Conservation (phyloP, 805 yeast genomes). For the Suhomyces kilbournensis region DNA sequence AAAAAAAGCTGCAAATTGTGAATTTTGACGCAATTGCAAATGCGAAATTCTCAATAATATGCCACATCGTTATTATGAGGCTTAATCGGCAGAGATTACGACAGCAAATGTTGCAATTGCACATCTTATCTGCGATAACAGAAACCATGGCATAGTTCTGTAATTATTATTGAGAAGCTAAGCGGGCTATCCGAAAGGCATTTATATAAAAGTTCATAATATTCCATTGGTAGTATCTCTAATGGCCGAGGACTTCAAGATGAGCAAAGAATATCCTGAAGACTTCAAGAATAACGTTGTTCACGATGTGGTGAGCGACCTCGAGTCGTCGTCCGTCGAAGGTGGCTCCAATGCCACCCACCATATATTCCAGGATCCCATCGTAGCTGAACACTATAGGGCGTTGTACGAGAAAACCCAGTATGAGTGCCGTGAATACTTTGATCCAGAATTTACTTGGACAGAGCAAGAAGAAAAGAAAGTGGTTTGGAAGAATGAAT, state of each 20-base stretch:
- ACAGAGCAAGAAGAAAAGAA: conserved; percentile 19
- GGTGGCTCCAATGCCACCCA: neutral
- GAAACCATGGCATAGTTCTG: neutral
- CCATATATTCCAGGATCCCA: conserved; percentile 35
- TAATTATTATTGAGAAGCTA: neutral
- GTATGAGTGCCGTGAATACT: conserved; percentile 53
- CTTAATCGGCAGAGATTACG: neutral
- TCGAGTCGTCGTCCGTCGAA: neutral
- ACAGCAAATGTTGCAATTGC: neutral
- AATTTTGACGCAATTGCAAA: conserved; percentile 1
- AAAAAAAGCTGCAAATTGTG: neutral
- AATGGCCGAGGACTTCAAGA: neutral
- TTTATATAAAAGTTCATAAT: neutral
- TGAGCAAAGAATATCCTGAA: neutral
- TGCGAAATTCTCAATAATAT: neutral
- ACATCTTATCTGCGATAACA: neutral
- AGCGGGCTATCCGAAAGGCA: neutral
- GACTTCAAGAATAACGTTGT: neutral
- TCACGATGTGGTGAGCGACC: neutral
- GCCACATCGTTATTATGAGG: neutral
- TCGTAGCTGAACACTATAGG: conserved; percentile 44
- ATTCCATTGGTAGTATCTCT: neutral
- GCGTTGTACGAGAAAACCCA: conserved; percentile 44
- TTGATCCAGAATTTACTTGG: conserved; percentile 54
- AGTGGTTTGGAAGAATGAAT: conserved; percentile 19